These are phyloP conservation scores for Xylaria telfairii DNA, from an alignment of 495 filamentous ascomycete species.

Conservation along the genomic window DNA sequence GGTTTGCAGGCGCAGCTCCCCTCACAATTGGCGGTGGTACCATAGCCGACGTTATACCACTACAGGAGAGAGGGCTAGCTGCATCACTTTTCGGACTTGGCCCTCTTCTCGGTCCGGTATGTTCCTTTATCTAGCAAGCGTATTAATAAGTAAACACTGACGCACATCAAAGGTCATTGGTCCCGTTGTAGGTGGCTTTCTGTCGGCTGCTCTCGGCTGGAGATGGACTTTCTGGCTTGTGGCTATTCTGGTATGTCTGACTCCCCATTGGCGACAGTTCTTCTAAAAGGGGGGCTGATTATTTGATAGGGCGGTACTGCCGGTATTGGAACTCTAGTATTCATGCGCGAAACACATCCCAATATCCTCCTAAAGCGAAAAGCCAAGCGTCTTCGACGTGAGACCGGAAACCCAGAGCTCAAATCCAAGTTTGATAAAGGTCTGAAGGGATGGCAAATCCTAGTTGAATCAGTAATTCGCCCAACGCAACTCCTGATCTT, in stretches of 20 bases:
- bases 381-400: constrained; percentile 51
- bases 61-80: constrained; percentile 52
- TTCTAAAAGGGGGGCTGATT: background rate
- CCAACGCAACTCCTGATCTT: constrained; percentile 59
- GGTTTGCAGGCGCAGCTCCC: constrained; percentile 55
- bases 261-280: constrained; percentile 34
- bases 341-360: constrained; percentile 68
- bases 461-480: constrained; percentile 51
- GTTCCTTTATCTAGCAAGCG: background rate
- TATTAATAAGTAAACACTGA: background rate
- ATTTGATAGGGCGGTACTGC: constrained; percentile 28
- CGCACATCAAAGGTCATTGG: constrained; percentile 53
- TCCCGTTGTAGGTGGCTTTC: constrained; percentile 60
- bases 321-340: constrained; percentile 47
- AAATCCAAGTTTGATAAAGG: constrained; percentile 54
- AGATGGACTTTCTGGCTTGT: constrained; percentile 71
- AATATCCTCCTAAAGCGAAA: constrained; percentile 63
- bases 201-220: constrained; percentile 61
- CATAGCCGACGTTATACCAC: constrained; percentile 46
- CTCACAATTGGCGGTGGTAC: constrained; percentile 48
- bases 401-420: constrained; percentile 45
- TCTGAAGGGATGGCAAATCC: constrained; percentile 41
- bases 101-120: constrained; percentile 54
- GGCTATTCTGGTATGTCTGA: constrained; percentile 49
- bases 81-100: constrained; percentile 59